Evolutionary conservation across 768 basidiomycete genomes (phyloP).

Genomic region (Dendrothele bispora): DNA sequence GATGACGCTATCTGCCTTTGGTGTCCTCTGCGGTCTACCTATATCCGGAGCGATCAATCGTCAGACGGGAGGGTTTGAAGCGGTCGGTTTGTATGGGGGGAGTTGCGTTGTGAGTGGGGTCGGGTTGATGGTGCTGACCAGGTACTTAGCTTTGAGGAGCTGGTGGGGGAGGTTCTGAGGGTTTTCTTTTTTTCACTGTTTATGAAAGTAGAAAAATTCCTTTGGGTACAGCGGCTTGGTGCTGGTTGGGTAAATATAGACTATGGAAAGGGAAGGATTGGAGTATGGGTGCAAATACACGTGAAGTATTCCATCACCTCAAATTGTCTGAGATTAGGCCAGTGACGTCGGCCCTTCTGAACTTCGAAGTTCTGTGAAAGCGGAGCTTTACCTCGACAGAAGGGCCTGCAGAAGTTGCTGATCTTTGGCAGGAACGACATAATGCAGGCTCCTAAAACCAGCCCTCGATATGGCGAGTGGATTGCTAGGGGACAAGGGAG

Average conservation of each 20-base stretch:
- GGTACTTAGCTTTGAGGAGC: slow-evolving; percentile 28
- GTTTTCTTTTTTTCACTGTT: not conserved
- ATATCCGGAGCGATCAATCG: slow-evolving; percentile 69
- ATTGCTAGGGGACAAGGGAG: too few relatives aligned
- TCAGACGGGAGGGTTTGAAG: slow-evolving; percentile 51
- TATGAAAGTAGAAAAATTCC: not conserved
- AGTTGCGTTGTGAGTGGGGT: slow-evolving; percentile 3
- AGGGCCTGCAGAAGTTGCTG: too few relatives aligned
- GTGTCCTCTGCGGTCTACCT: slow-evolving; percentile 68
- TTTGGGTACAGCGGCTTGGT: not conserved
- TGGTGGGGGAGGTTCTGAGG: slow-evolving; percentile 10
- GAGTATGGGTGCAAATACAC: not conserved
- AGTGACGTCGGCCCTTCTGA: too few relatives aligned
- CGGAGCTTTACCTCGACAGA: too few relatives aligned
- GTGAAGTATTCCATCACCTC: not conserved
- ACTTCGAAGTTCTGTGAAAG: too few relatives aligned
- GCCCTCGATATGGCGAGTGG: too few relatives aligned
- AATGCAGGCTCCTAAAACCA: too few relatives aligned
- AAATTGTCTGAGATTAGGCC: not conserved
- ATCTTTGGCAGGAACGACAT: too few relatives aligned
- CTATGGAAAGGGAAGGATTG: not conserved
- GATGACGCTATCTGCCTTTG: slow-evolving; percentile 58
- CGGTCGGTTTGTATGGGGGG: slow-evolving; percentile 60
- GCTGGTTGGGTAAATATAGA: not conserved
- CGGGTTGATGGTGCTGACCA: slow-evolving; percentile 21